A percentile compares a stretch with the other conserved stretches of the same genome.
Conservation (phyloP, 139 green algal species). For the Chlamydomonas sp. region DNA sequence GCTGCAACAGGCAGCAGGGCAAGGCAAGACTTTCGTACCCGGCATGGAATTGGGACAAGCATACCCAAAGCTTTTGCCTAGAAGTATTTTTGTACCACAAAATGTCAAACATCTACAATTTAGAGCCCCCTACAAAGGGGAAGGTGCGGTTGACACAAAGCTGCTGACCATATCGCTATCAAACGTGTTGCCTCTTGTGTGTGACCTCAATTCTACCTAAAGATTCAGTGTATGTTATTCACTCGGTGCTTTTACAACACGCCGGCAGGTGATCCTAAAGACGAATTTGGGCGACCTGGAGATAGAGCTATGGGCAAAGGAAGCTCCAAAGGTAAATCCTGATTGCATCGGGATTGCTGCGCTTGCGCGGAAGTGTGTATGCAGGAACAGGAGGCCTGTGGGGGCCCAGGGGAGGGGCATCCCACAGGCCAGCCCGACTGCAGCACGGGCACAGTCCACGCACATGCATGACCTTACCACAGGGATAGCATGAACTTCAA, state of each 20-base stretch:
- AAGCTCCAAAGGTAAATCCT: slow-evolving; percentile 85
- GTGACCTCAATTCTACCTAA: too few species aligned
- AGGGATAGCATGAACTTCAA: too few species aligned
- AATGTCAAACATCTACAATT: slow-evolving; percentile 86
- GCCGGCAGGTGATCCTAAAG: slow-evolving; percentile 83
- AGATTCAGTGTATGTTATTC: neutral
- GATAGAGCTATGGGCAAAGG: slow-evolving; percentile 97
- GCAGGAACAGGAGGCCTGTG: neutral
- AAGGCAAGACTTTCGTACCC: too few species aligned
- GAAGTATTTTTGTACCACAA: neutral
- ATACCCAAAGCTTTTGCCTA: neutral
- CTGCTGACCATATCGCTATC: neutral
- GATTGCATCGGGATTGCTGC: neutral
- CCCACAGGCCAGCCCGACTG: too few species aligned
- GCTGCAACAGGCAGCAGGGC: too few species aligned
- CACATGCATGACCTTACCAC: too few species aligned
- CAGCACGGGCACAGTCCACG: too few species aligned
- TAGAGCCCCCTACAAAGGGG: slow-evolving; percentile 94
- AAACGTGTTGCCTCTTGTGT: neutral
- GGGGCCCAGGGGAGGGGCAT: neutral
- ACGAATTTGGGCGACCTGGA: slow-evolving; percentile 94
- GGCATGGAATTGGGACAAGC: too few species aligned
- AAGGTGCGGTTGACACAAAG: slow-evolving; percentile 75
- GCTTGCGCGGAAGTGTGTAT: neutral
- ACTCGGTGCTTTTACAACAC: neutral